Evolutionary conservation across 2,329 filamentous ascomycete genomes (phyloP).

Genomic region (Davidsoniella virescens): DNA sequence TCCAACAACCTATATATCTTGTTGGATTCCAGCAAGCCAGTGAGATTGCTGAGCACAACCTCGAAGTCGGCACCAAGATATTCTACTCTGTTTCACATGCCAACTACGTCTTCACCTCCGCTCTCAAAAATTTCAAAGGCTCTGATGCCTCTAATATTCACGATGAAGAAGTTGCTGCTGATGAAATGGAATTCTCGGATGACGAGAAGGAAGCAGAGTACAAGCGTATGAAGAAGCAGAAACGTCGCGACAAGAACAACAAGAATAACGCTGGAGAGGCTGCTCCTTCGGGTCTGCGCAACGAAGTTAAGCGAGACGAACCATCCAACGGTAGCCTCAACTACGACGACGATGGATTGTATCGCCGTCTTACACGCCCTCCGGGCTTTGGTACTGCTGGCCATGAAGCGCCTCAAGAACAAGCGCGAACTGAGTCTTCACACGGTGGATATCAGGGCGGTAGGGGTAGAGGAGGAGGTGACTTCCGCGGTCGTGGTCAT

Average conservation of each 20-base stretch:
- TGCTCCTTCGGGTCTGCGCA: conserved; percentile 19
- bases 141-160: conserved; percentile 90
- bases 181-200: conserved; percentile 90
- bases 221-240: conserved; percentile 52
- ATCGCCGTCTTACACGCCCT: conserved; percentile 55
- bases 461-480: conserved; percentile 23
- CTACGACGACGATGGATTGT: conserved; percentile 57
- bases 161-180: conserved; percentile 74
- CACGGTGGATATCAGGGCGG: conserved; percentile 22
- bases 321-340: conserved; percentile 31
- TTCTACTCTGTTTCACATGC: conserved; percentile 68
- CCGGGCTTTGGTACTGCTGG: conserved; percentile 39
- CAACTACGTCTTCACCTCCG: conserved; percentile 72
- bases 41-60: conserved; percentile 49
- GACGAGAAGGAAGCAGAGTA: conserved; percentile 85
- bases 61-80: conserved; percentile 53
- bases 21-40: conserved; percentile 55
- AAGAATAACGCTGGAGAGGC: conserved; percentile 17
- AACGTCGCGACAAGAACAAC: conserved; percentile 32
- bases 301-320: conserved; percentile 20
- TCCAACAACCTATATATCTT: conserved; percentile 73
- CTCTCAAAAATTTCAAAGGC: conserved; percentile 63
- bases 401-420: neutral
- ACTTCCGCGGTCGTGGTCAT: conserved; percentile 22
- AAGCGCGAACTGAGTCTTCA: neutral